Percentiles rank a stretch among this genome's conserved stretches.
Conservation (phyloP, 805 yeast genomes). For the Candida suzukii region DNA sequence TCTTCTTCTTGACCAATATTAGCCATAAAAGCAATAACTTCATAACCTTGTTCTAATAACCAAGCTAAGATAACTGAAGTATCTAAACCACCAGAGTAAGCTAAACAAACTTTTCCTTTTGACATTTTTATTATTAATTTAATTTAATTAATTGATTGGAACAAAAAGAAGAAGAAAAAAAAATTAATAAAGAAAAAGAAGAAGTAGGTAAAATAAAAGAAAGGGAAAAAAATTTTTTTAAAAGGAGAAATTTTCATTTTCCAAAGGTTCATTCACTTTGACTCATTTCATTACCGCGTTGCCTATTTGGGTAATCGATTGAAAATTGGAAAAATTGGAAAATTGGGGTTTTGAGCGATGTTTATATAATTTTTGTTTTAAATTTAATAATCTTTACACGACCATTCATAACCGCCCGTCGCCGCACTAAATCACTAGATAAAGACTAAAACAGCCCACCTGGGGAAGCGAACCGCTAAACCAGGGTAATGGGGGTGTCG, state of each 20-base stretch:
- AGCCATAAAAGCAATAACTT: conserved; percentile 97
- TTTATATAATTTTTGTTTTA: no score
- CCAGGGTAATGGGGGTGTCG: no score
- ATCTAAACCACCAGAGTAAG: conserved; percentile 98
- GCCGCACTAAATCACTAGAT: no score
- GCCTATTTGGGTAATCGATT: background rate
- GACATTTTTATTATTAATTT: conserved; percentile 46
- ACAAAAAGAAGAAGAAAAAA: background rate
- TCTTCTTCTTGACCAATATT: conserved; percentile 99
- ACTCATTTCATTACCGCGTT: background rate
- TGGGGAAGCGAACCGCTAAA: no score
- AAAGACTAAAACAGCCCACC: no score
- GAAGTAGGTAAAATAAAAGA: no score
- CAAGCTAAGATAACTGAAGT: conserved; percentile 97
- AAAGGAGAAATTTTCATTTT: background rate
- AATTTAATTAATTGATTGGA: background rate
- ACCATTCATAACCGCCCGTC: no score
- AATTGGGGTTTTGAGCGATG: no score
- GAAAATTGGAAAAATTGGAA: no score
- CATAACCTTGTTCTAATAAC: conserved; percentile 96
- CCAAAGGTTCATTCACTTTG: background rate
- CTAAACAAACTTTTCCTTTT: conserved; percentile 98
- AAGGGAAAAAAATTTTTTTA: background rate
- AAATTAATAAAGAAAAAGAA: conserved; percentile 1
- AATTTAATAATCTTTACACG: no score